These are phyloP conservation scores for Nothomitra cinnamomea DNA, from an alignment of 2,329 filamentous ascomycete species.

Conservation along the genomic window DNA sequence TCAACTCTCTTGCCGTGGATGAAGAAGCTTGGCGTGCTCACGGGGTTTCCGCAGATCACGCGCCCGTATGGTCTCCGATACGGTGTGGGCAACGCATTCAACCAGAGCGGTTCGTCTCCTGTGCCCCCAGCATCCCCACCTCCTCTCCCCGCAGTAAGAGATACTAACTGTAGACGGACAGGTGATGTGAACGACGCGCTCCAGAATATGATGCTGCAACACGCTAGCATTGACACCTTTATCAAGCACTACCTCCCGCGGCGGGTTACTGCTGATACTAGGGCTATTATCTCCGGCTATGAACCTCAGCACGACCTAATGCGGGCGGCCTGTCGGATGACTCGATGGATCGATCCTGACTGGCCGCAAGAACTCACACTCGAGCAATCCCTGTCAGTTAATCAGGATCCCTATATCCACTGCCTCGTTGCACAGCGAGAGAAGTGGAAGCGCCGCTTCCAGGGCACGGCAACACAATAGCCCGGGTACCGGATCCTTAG, in stretches of 20 bases:
- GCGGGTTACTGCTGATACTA: slow-evolving; percentile 10
- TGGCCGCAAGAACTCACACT: slow-evolving; percentile 12
- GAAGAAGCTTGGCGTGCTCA: slow-evolving; percentile 18
- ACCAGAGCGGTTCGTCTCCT: slow-evolving; percentile 11
- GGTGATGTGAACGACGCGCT: no score
- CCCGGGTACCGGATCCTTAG: slow-evolving; percentile 6
- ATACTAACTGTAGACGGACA: slow-evolving; percentile 7
- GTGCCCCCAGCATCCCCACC: not conserved
- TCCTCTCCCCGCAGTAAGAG: not conserved
- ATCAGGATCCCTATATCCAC: slow-evolving; percentile 11
- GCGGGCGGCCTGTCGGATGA: slow-evolving; percentile 12
- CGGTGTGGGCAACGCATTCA: slow-evolving; percentile 21
- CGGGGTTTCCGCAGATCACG: slow-evolving; percentile 17
- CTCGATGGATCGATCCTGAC: slow-evolving; percentile 14
- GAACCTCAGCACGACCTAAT: slow-evolving; percentile 13
- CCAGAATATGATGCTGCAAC: no score
- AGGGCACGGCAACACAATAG: slow-evolving; percentile 6
- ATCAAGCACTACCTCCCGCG: slow-evolving; percentile 12
- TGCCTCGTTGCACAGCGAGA: slow-evolving; percentile 8
- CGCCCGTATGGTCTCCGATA: slow-evolving; percentile 22
- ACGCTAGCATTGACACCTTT: slow-evolving; percentile 10
- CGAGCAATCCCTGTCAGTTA: slow-evolving; percentile 12
- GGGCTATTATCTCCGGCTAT: slow-evolving; percentile 12
- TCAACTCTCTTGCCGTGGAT: slow-evolving; percentile 16
- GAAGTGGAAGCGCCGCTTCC: not conserved